A percentile compares a stretch with the other conserved stretches of the same genome.
Conservation (phyloP, 768 basidiomycete species). For the Tricholoma sp. region DNA sequence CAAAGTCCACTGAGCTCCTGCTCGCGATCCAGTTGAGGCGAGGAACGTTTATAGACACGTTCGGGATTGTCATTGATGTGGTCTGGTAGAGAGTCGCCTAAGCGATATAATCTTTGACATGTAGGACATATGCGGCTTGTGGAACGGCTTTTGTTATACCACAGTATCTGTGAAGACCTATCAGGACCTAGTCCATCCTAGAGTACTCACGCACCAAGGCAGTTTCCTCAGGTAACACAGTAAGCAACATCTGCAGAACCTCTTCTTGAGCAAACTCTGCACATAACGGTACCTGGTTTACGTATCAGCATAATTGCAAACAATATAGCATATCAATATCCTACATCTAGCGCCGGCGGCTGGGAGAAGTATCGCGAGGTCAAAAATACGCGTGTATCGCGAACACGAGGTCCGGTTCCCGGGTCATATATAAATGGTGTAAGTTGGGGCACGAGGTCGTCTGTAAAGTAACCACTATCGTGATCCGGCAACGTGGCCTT, state of each 20-base stretch:
- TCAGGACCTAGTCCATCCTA: not conserved
- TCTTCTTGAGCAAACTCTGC: slow-evolving; percentile 76
- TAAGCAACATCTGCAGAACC: slow-evolving; percentile 66
- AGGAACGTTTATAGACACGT: slow-evolving; percentile 18
- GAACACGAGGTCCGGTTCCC: slow-evolving; percentile 74
- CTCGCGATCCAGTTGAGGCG: slow-evolving; percentile 46
- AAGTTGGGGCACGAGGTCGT: slow-evolving; percentile 26
- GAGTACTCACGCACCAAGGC: slow-evolving; percentile 48
- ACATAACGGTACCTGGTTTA: slow-evolving; percentile 53
- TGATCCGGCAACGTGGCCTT: not conserved
- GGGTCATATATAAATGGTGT: slow-evolving; percentile 69
- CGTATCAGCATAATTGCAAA: not conserved
- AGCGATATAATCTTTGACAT: slow-evolving; percentile 64
- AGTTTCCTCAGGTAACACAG: slow-evolving; percentile 64
- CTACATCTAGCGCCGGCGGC: slow-evolving; percentile 49
- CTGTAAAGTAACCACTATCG: not conserved
- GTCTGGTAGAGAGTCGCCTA: slow-evolving; percentile 61
- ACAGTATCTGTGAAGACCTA: slow-evolving; percentile 49
- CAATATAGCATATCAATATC: slow-evolving; percentile 4
- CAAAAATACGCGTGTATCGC: slow-evolving; percentile 61
- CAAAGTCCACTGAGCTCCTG: slow-evolving; percentile 76
- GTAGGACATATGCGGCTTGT: slow-evolving; percentile 72
- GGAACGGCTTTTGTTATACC: slow-evolving; percentile 81
- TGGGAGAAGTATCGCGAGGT: slow-evolving; percentile 59
- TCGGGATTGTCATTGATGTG: slow-evolving; percentile 28